phyloP scores from a whole-genome alignment of 1,139 yeast species.

The Saccharomyces hybrid region DNA sequence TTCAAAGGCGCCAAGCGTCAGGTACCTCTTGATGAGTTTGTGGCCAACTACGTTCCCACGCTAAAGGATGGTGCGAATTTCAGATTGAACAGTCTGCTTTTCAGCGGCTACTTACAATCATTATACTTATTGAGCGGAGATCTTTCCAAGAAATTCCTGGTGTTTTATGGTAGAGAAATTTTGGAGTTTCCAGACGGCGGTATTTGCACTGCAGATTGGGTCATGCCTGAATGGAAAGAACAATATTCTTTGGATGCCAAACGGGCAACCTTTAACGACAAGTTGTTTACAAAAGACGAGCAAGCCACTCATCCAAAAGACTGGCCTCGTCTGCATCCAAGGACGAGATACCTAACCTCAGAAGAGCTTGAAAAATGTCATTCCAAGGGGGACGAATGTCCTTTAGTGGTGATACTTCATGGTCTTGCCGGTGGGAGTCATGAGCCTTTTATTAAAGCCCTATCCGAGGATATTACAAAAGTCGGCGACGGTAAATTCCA shows the following conservation, averaged over 20 bases:
- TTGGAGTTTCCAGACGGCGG: slow-evolving; percentile 55
- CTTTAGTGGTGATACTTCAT: slow-evolving; percentile 62
- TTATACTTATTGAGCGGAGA: slow-evolving; percentile 51
- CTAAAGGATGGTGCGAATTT: slow-evolving; percentile 39
- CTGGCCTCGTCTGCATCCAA: slow-evolving; percentile 64
- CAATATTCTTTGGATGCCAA: slow-evolving; percentile 32
- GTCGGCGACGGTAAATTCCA: slow-evolving; percentile 39
- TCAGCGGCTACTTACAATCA: slow-evolving; percentile 70
- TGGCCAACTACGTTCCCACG: slow-evolving; percentile 37
- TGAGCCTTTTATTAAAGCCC: slow-evolving; percentile 69
- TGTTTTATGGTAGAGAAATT: slow-evolving; percentile 68
- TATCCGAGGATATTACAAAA: slow-evolving; percentile 29
- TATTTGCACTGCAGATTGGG: slow-evolving; percentile 68
- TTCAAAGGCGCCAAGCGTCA: slow-evolving; percentile 25
- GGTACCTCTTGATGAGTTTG: slow-evolving; percentile 33
- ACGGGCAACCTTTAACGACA: slow-evolving; percentile 27
- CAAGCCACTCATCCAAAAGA: slow-evolving; percentile 50
- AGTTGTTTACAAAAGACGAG: slow-evolving; percentile 42
- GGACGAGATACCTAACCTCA: slow-evolving; percentile 59
- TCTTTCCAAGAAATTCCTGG: slow-evolving; percentile 42
- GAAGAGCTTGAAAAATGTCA: slow-evolving; percentile 37
- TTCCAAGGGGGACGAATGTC: slow-evolving; percentile 36
- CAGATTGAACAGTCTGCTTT: slow-evolving; percentile 52
- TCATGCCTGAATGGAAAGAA: slow-evolving; percentile 33
- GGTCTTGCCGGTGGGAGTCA: slow-evolving; percentile 89